phyloP scores from a whole-genome alignment of 163 green algal species.

The Chlorella variabilis region DNA sequence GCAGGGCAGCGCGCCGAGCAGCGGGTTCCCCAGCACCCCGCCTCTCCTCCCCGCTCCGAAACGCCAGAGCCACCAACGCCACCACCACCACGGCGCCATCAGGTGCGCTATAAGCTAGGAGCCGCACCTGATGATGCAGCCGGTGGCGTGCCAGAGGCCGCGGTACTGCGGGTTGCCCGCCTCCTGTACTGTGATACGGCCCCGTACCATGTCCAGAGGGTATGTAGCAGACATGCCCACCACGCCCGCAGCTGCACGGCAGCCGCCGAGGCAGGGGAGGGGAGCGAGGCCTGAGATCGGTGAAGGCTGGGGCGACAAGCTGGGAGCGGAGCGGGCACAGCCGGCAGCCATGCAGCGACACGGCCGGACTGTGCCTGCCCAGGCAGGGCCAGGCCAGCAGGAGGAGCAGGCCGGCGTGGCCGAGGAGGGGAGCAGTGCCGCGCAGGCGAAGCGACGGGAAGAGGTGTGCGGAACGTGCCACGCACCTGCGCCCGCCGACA shows the following conservation, averaged over 20 bases:
- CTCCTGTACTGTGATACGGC: slow-evolving; percentile 92
- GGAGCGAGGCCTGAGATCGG: neutral
- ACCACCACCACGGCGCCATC: slow-evolving; percentile 62
- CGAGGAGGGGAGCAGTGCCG: no score
- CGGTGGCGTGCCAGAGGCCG: slow-evolving; percentile 89
- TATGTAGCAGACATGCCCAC: slow-evolving; percentile 98
- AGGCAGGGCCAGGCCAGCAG: no score
- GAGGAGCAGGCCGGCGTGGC: no score
- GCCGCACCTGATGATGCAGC: slow-evolving; percentile 70
- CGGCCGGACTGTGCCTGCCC: no score
- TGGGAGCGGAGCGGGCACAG: no score
- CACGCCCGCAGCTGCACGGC: slow-evolving; percentile 82
- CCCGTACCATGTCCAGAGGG: slow-evolving; percentile 98
- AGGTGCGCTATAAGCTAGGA: no score
- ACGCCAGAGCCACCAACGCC: neutral
- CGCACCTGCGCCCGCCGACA: slow-evolving; percentile 80
- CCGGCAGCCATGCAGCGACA: no score
- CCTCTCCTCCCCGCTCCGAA: no score
- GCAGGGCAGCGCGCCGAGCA: neutral
- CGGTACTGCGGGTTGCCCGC: slow-evolving; percentile 75
- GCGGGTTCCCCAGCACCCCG: neutral
- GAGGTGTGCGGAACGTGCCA: no score
- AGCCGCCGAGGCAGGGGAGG: neutral
- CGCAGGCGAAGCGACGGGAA: no score
- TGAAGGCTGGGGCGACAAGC: no score